phyloP scores from a whole-genome alignment of 176 grass and related monocot species.

The Cocos nucifera region DNA sequence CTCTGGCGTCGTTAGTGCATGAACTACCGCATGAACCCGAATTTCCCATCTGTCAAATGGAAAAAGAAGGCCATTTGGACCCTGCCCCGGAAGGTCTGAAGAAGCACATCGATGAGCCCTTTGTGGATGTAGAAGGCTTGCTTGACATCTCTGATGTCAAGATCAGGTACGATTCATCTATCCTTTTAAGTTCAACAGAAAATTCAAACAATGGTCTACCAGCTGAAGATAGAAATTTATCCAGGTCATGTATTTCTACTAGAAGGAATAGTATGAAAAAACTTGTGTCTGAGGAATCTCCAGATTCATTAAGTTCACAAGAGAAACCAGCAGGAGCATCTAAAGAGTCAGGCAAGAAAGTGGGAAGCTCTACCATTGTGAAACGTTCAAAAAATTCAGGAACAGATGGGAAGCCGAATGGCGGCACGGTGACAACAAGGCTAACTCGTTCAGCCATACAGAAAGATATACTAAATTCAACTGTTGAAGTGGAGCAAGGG shows the following conservation, averaged over 20 bases:
- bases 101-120: background rate
- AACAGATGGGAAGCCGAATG: conserved; percentile 1
- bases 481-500: background rate
- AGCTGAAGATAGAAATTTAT: background rate
- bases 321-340: conserved; percentile 3
- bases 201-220: background rate
- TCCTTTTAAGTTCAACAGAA: background rate
- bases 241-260: background rate
- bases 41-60: conserved; percentile 6
- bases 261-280: background rate
- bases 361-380: background rate
- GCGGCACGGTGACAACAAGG: conserved; percentile 11
- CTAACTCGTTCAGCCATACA: conserved; percentile 29
- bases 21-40: conserved; percentile 1
- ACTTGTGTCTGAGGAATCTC: conserved; percentile 11
- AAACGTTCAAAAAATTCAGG: background rate
- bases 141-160: background rate
- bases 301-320: background rate
- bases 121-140: background rate
- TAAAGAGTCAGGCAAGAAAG: background rate
- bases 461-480: background rate
- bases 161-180: background rate
- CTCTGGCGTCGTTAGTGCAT: conserved; percentile 28
- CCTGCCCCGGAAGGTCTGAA: background rate
- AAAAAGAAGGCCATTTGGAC: background rate